Base-by-base conservation (phyloP, 331 rosid species). In the Acacia concinna region DNA sequence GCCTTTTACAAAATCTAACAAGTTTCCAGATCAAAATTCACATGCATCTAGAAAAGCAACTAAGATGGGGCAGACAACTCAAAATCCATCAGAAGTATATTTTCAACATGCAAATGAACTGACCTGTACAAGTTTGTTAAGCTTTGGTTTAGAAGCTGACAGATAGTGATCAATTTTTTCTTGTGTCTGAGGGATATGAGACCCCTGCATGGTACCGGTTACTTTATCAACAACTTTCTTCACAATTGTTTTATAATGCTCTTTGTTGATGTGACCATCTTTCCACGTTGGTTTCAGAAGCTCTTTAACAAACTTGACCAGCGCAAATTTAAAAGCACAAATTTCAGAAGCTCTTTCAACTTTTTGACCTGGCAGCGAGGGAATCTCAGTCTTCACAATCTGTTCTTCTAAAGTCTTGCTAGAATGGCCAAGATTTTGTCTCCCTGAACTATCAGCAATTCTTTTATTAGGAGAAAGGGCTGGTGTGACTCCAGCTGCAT, bases 141-240 rank as follows among this genome's bases (percentile, higher is more conserved):
- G 98, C 94, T 96, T 96, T 60, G 94, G 81, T 81, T 88, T 90
- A 57, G 99, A 93, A 85, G 79, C 77, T 66, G 97, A 86, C 76
- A 96, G 88, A 87, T 96, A 96, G 25, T 88, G 87, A 44, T 96
- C 99, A 43, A 96, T 96, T 90, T 89, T 96, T 85, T 96, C 99
- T 79, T 89, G 94, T 3, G 99, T 91, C 86, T 91, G 98, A 74
- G 99, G 99, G 82, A 96, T 82, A 68, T 80, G 88, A 81, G 91
- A 87, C 47, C 79, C 96, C 83, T 90, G 98, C 90, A 93, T 79
- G 47, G 97, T 66, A 77, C 94, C 84, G 4, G 97, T 90, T 82
- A 96, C 99, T 90, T 96, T 96, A 83, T 93, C 99, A 46, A 91
- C 94, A 79, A 89, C 98, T 85, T 96, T 96, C 90, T 96, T 93